phyloP scores from a whole-genome alignment of 306 rosid species.

The Cucumis hystrix region DNA sequence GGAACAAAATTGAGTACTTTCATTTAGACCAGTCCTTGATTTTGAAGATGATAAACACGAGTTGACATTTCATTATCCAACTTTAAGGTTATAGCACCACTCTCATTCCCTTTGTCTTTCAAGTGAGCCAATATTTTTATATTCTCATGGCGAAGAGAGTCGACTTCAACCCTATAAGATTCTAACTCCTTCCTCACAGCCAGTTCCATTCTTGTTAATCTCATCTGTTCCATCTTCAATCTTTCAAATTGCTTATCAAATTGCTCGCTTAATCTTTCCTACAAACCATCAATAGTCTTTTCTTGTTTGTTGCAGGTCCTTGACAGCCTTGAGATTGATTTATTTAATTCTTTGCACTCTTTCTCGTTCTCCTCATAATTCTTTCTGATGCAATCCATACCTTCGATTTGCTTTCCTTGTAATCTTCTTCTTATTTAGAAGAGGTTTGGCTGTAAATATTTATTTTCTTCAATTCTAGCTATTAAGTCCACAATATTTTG shows the following conservation, averaged over 20 bases:
- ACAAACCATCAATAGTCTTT: conserved; percentile 64
- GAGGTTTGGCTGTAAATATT: conserved; percentile 36
- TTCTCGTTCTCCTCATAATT: conserved; percentile 65
- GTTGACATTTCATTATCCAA: conserved; percentile 65
- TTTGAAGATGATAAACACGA: conserved; percentile 59
- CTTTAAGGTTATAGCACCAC: conserved; percentile 45
- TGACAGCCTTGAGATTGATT: conserved; percentile 53
- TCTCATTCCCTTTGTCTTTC: conserved; percentile 59
- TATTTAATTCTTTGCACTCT: conserved; percentile 73
- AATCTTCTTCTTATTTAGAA: conserved; percentile 48
- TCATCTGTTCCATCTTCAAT: conserved; percentile 70
- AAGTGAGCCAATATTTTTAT: conserved; percentile 47
- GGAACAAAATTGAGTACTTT: conserved; percentile 51
- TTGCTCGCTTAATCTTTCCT: conserved; percentile 41
- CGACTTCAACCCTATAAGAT: conserved; percentile 57
- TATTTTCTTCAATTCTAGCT: conserved; percentile 36
- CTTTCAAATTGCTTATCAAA: conserved; percentile 39
- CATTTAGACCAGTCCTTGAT: conserved; percentile 67
- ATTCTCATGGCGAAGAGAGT: conserved; percentile 89
- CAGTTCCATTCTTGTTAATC: conserved; percentile 67
- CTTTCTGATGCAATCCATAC: conserved; percentile 34
- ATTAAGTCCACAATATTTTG: conserved; percentile 45
- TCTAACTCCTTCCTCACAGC: conserved; percentile 72
- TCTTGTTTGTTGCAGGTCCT: conserved; percentile 87
- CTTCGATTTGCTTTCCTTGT: conserved; percentile 39